phyloP scores from a whole-genome alignment of 2,329 filamentous ascomycete species.

The Pyricularia pennisetigena region DNA sequence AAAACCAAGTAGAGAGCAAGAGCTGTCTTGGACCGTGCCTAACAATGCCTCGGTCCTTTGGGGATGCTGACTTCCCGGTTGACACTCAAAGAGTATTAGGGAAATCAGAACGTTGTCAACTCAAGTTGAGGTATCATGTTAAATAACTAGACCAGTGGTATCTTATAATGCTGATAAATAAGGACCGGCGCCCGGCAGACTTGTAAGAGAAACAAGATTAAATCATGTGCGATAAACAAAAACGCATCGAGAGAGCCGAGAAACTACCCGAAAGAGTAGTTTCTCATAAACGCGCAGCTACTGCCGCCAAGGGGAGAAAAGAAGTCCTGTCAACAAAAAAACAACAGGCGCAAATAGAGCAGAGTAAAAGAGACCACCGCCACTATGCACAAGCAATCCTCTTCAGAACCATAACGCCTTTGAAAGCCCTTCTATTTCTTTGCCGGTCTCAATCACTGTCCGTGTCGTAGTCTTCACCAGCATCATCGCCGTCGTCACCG shows the following conservation, averaged over 20 bases:
- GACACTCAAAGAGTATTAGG: no score
- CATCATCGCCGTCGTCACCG: constrained; percentile 25
- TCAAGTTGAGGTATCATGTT: background rate
- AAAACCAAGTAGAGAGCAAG: no score
- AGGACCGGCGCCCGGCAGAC: background rate
- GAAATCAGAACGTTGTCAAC: background rate
- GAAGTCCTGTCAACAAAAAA: background rate
- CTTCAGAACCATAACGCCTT: background rate
- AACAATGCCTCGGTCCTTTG: no score
- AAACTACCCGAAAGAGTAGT: background rate
- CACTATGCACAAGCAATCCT: background rate
- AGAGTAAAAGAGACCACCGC: background rate
- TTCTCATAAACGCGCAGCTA: background rate
- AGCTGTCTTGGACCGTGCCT: no score
- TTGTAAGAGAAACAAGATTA: background rate
- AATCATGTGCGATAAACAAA: background rate
- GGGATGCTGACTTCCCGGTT: no score
- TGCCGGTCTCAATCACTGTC: background rate
- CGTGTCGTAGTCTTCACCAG: constrained; percentile 23
- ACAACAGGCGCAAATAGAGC: background rate
- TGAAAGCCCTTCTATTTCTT: background rate
- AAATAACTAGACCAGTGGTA: background rate
- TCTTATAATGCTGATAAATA: background rate
- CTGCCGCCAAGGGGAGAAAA: background rate
- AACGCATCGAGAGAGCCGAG: background rate